Conservation (phyloP, 768 basidiomycete species). For the Termitomyces sp. region DNA sequence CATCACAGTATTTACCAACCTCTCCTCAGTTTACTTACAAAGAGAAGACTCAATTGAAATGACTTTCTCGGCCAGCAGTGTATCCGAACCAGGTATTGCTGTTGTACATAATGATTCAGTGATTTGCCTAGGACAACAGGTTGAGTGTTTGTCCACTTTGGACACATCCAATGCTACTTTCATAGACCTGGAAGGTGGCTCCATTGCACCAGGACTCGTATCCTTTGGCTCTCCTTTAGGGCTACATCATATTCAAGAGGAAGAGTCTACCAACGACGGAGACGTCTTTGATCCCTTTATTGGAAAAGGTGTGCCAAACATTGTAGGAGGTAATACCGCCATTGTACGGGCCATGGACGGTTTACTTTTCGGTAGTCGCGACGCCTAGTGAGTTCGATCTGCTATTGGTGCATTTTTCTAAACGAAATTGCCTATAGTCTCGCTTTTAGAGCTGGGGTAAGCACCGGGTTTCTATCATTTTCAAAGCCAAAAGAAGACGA, state of each 20-base stretch:
- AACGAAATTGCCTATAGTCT: conserved; percentile 32
- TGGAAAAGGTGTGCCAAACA: conserved; percentile 33
- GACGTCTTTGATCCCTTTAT: conserved; percentile 47
- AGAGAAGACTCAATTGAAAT: conserved; percentile 24
- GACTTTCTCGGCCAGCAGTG: conserved; percentile 19
- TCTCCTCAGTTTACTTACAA: conserved; percentile 40
- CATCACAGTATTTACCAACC: conserved; percentile 58
- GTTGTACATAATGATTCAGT: conserved; percentile 43
- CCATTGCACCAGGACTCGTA: conserved; percentile 58
- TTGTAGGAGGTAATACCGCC: conserved; percentile 46
- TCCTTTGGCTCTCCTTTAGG: conserved; percentile 73
- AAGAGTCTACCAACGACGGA: conserved; percentile 71
- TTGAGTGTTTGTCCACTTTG: conserved; percentile 17
- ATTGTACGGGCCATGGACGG: conserved; percentile 72
- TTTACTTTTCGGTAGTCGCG: conserved; percentile 60
- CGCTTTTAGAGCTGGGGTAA: conserved; percentile 66
- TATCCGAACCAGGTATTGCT: conserved; percentile 26
- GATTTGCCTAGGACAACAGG: conserved; percentile 38
- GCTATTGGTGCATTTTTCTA: background rate
- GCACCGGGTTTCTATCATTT: background rate
- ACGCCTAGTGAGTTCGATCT: conserved; percentile 55
- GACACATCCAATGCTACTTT: conserved; percentile 21
- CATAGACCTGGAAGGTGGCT: conserved; percentile 70
- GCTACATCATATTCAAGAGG: conserved; percentile 60
- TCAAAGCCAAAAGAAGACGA: background rate